These are phyloP conservation scores for Catharanthus roseus DNA, from an alignment of 257 asterid species.

Conservation along the genomic window DNA sequence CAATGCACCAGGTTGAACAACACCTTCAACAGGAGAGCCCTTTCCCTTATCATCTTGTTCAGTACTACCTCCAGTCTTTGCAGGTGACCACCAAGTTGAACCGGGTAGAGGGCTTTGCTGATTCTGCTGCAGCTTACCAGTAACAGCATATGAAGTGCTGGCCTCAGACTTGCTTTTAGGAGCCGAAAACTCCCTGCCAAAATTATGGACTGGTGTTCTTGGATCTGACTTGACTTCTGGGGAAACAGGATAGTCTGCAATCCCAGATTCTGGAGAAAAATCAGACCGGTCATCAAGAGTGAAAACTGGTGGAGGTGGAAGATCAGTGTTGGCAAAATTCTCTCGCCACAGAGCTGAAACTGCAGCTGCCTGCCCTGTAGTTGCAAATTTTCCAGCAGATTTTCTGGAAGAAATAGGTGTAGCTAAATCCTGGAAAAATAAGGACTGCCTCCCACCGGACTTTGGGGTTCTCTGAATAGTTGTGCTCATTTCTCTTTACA, in stretches of 20 bases:
- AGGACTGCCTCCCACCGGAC: slow-evolving; percentile 80
- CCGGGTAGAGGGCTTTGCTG: slow-evolving; percentile 56
- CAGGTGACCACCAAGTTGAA: slow-evolving; percentile 84
- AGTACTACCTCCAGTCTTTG: slow-evolving; percentile 57
- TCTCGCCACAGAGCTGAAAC: slow-evolving; percentile 97
- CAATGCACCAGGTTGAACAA: slow-evolving; percentile 83
- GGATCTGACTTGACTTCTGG: slow-evolving; percentile 74
- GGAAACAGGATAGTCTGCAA: slow-evolving; percentile 57
- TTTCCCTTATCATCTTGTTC: slow-evolving; percentile 86
- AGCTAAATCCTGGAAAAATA: slow-evolving; percentile 82
- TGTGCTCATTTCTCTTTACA: slow-evolving; percentile 45
- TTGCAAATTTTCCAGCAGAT: slow-evolving; percentile 59
- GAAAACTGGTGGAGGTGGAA: slow-evolving; percentile 89
- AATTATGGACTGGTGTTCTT: slow-evolving; percentile 48
- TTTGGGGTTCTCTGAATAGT: slow-evolving; percentile 59
- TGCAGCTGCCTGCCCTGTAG: slow-evolving; percentile 93
- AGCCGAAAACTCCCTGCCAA: slow-evolving; percentile 53
- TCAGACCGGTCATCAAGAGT: slow-evolving; percentile 86
- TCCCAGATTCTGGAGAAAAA: slow-evolving; percentile 73
- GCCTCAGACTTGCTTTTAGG: slow-evolving; percentile 71
- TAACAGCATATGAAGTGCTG: slow-evolving; percentile 57
- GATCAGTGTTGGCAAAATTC: slow-evolving; percentile 81
- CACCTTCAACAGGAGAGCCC: slow-evolving; percentile 95
- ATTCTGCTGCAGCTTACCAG: slow-evolving; percentile 49
- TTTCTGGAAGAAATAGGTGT: slow-evolving; percentile 73